Conservation (phyloP, 2,329 filamentous ascomycete genomes). For the Penicillium italicum region DNA sequence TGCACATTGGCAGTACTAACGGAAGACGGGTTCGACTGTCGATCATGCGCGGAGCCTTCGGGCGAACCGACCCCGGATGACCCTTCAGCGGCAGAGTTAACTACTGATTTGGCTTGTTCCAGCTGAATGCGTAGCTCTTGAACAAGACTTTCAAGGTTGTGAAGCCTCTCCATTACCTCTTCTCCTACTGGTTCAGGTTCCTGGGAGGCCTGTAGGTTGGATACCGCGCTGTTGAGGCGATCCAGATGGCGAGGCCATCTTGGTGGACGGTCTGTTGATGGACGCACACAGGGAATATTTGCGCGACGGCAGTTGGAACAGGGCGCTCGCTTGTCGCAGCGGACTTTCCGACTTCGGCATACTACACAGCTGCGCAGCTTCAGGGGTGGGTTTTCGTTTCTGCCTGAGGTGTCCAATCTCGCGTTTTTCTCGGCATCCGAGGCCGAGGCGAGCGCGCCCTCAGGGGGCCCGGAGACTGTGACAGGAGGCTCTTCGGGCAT, state of each 20-base stretch:
- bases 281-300: conserved; percentile 52
- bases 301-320: conserved; percentile 57
- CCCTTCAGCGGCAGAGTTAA: conserved; percentile 21
- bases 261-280: conserved; percentile 50
- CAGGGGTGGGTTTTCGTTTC: background rate
- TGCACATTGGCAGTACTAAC: conserved; percentile 27
- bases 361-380: conserved; percentile 50
- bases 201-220: conserved; percentile 11
- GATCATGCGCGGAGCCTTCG: conserved; percentile 17
- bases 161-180: conserved; percentile 50
- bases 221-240: conserved; percentile 27
- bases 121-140: conserved; percentile 50
- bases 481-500: background rate
- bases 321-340: conserved; percentile 55
- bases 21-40: conserved; percentile 13
- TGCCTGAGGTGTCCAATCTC: conserved; percentile 4
- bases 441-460: conserved; percentile 8
- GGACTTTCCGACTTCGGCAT: conserved; percentile 55
- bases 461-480: background rate
- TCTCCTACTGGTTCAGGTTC: conserved; percentile 26
- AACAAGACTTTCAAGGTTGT: conserved; percentile 51
- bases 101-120: conserved; percentile 40
- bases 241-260: conserved; percentile 55
- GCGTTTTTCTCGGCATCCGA: conserved; percentile 13
- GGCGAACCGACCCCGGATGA: conserved; percentile 31